Conservation (phyloP, 2,329 filamentous ascomycete genomes). For the Penicillium sp. region DNA sequence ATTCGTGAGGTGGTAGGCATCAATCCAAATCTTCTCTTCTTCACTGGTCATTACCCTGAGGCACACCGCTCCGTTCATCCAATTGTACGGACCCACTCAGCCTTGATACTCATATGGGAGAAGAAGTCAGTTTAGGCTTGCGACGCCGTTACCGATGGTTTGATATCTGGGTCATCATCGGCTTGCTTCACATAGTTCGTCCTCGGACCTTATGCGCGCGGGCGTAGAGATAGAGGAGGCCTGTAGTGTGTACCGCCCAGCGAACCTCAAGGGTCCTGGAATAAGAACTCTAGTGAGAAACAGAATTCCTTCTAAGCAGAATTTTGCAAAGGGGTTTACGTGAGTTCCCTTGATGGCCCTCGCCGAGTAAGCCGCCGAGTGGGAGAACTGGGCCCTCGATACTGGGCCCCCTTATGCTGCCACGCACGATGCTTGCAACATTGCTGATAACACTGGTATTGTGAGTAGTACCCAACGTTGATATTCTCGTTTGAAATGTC, state of each 20-base stretch:
- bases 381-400: constrained; percentile 23
- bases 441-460: constrained; percentile 20
- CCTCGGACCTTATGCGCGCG: constrained; percentile 26
- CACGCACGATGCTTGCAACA: constrained; percentile 23
- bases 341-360: constrained; percentile 26
- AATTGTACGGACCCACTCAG: constrained; percentile 22
- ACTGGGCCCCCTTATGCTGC: constrained; percentile 24
- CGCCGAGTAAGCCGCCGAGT: constrained; percentile 24
- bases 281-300: constrained; percentile 5
- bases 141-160: constrained; percentile 17
- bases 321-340: constrained; percentile 4
- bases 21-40: constrained; percentile 23
- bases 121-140: constrained; percentile 29
- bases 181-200: constrained; percentile 25
- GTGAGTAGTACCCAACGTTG: constrained; percentile 22
- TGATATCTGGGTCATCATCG: constrained; percentile 8
- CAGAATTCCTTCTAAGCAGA: neutral
- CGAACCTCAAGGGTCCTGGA: constrained; percentile 26
- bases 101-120: constrained; percentile 24
- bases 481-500: constrained; percentile 24
- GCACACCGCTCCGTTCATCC: constrained; percentile 28
- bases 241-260: constrained; percentile 23
- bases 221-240: constrained; percentile 23
- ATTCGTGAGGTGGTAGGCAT: constrained; percentile 27
- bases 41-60: constrained; percentile 25